Base-by-base conservation (phyloP, 2,329 filamentous ascomycete species). In the Berkeleyomyces basicola region DNA sequence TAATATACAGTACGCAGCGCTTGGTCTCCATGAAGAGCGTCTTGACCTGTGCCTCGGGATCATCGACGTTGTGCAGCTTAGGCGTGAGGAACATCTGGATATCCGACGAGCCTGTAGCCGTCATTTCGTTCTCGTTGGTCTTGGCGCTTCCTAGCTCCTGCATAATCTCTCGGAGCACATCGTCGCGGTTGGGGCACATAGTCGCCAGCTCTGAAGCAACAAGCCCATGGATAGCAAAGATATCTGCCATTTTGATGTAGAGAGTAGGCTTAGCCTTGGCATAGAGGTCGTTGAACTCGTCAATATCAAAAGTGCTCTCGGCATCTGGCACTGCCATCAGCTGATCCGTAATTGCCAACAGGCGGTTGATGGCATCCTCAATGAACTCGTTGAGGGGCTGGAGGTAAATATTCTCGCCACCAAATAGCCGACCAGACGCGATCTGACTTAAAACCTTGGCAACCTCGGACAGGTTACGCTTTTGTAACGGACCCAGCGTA, bases 181-280 rank as follows among this genome's bases (percentile, higher is more conserved):
- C 93, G 67, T 96, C 92, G 42, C 88, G 83, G 65, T 78, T 82
- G 1, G 88, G 86, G 68, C 89, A 95, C 65, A 97, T 84, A 63
- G 79, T 78, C 4, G 84, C 77, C 58, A 96, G 82, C 68, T 97
- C 90, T 33, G 85, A 79, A 2, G 89, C 85, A 62, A 97, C 82
- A 31, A 97, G 80, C 66, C 86, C 90, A 74, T 99, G 95, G 64
- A 99, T 92, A 58, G 92, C 88, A 72, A 99, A 97, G 63, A 99
- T 91, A 72, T 99, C 93, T 14, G 88, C 83, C 82, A 99, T 92
- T 76, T 99, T 99, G 77, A 99, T 96, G 76, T 97, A 99, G n/a
- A 99, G 79, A 0, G 92, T 97, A 5, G 93, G 93, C 74, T 96
- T 96, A 67, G 90, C 93, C 72, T 95, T 91, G 63, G 92, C 88